Conservation (phyloP, 2,329 filamentous ascomycete genomes). For the Chrysosphaeria jannelii region DNA sequence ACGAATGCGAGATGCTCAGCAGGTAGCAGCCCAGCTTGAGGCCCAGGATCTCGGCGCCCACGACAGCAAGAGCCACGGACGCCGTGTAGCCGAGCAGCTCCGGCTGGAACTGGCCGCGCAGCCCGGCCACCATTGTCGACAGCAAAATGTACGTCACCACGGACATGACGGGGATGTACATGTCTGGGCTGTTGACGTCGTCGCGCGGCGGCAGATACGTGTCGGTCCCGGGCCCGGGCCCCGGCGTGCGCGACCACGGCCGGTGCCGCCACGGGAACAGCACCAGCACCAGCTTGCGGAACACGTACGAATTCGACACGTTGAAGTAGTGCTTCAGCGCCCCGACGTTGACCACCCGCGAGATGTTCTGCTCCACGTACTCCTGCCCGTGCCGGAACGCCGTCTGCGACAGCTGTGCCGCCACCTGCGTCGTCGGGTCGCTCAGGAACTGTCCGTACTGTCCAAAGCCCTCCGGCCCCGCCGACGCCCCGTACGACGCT, state of each 20-base stretch:
- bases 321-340: constrained; percentile 96
- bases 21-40: constrained; percentile 85
- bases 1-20: constrained; percentile 75
- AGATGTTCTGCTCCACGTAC: constrained; percentile 85
- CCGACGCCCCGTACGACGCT: constrained; percentile 16
- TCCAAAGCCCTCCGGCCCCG: constrained; percentile 21
- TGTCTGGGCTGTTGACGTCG: constrained; percentile 91
- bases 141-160: constrained; percentile 92
- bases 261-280: constrained; percentile 95
- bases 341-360: constrained; percentile 29
- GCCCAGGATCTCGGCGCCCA: constrained; percentile 65
- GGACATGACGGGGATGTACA: constrained; percentile 98
- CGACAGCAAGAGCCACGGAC: constrained; percentile 52
- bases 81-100: constrained; percentile 78
- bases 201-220: constrained; percentile 79
- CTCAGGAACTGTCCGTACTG: constrained; percentile 83
- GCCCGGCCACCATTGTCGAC: constrained; percentile 64
- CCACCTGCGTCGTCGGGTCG: constrained; percentile 83
- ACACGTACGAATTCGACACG: constrained; percentile 88
- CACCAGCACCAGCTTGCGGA: constrained; percentile 76
- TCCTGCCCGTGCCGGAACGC: constrained; percentile 80
- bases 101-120: constrained; percentile 76
- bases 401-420: constrained; percentile 75
- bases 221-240: constrained; percentile 36
- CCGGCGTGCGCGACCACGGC: constrained; percentile 66